These are phyloP conservation scores for Nothophoma quercina DNA, from an alignment of 2,329 filamentous ascomycete genomes.

Conservation along the genomic window DNA sequence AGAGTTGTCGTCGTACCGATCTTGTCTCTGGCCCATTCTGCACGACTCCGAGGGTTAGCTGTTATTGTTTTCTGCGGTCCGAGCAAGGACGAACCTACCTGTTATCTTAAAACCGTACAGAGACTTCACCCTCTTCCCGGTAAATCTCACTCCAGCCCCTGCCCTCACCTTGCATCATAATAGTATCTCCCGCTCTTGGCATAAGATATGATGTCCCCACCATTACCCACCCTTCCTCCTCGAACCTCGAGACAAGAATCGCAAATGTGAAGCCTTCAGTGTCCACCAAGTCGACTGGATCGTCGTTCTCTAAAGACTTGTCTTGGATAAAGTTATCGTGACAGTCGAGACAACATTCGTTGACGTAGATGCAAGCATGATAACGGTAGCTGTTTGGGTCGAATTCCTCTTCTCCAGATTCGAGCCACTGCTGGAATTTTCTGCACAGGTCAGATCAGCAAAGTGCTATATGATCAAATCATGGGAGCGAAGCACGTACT, in stretches of 20 bases:
- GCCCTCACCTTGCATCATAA: conserved; percentile 13
- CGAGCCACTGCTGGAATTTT: conserved; percentile 1
- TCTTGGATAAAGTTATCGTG: conserved; percentile 4
- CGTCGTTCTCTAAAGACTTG: conserved; percentile 5
- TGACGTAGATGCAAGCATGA: conserved; percentile 1
- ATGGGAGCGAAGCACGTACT: background rate
- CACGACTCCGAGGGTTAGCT: conserved; percentile 1
- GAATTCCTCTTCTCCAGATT: conserved; percentile 3
- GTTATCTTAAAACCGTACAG: background rate
- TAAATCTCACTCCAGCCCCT: conserved; percentile 8
- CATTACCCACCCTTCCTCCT: conserved; percentile 8
- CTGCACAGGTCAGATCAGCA: conserved; percentile 1
- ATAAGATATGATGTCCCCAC: conserved; percentile 7
- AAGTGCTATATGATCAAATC: background rate
- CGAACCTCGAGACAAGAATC: conserved; percentile 8
- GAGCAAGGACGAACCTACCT: conserved; percentile 1
- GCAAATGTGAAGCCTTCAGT: conserved; percentile 4
- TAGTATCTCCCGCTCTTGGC: conserved; percentile 8
- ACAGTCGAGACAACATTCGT: conserved; percentile 1
- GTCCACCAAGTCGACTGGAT: conserved; percentile 1
- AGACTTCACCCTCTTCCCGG: conserved; percentile 1
- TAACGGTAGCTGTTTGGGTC: conserved; percentile 1
- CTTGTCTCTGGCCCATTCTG: background rate
- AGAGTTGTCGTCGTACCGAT: background rate
- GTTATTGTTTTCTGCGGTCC: background rate